Conservation (phyloP, 1,139 yeast species). For the Candida pseudoviswanathii region DNA sequence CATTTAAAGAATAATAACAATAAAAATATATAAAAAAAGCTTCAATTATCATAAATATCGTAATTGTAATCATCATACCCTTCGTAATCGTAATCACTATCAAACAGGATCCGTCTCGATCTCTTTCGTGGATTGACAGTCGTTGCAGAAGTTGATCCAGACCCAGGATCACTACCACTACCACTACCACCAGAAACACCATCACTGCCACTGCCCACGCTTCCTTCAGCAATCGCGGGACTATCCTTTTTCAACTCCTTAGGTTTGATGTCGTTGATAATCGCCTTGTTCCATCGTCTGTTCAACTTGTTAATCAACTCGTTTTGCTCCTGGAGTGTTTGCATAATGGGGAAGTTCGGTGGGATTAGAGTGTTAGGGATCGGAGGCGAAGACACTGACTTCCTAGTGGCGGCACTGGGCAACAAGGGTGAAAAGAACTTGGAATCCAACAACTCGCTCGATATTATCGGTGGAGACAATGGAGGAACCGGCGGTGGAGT, state of each 20-base stretch:
- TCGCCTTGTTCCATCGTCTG: constrained; percentile 39
- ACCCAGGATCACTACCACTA: background rate
- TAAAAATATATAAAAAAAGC: constrained; percentile 4
- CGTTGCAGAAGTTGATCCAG: background rate
- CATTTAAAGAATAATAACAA: background rate
- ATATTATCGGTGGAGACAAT: constrained; percentile 4
- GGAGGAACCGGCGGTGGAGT: constrained; percentile 6
- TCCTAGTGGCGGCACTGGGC: constrained; percentile 6
- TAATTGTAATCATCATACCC: constrained; percentile 18
- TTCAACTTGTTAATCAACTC: constrained; percentile 38
- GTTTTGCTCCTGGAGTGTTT: constrained; percentile 31
- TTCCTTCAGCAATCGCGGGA: background rate
- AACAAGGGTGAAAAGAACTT: constrained; percentile 14
- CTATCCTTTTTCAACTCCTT: constrained; percentile 5
- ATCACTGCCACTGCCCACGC: background rate
- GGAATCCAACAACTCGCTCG: constrained; percentile 15
- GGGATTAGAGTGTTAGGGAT: constrained; percentile 8
- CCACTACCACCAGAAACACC: background rate
- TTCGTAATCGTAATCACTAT: constrained; percentile 19
- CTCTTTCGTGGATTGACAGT: constrained; percentile 18
- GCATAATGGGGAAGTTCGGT: constrained; percentile 11
- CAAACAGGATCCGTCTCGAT: constrained; percentile 24
- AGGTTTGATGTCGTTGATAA: constrained; percentile 8
- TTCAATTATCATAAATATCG: constrained; percentile 14
- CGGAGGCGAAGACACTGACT: constrained; percentile 5